A percentile compares a stretch with the other conserved stretches of the same genome.
These are phyloP conservation scores for Monosporascus sp. DNA, from an alignment of 2,329 filamentous ascomycete species.

Conservation along the genomic window DNA sequence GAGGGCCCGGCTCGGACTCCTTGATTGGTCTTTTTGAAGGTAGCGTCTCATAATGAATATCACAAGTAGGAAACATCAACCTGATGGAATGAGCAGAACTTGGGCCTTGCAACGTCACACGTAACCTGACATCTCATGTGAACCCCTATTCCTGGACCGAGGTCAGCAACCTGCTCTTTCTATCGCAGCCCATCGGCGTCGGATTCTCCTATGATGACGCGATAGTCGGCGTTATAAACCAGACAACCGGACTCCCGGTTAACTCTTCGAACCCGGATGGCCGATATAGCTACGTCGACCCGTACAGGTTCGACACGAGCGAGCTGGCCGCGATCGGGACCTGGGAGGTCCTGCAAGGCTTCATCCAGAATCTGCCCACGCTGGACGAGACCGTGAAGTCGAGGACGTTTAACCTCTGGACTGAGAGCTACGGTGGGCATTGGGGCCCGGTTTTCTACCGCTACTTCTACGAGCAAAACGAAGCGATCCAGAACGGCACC, in stretches of 20 bases:
- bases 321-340: constrained; percentile 22
- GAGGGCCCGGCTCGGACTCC: constrained; percentile 51
- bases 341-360: constrained; percentile 25
- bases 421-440: constrained; percentile 46
- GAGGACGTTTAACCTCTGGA: constrained; percentile 54
- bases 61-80: not conserved
- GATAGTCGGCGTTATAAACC: constrained; percentile 20
- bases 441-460: constrained; percentile 42
- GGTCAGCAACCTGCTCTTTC: constrained; percentile 24
- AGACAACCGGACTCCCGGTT: constrained; percentile 18
- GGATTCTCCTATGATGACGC: constrained; percentile 24
- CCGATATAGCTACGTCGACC: constrained; percentile 23
- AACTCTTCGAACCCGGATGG: constrained; percentile 22
- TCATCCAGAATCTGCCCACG: constrained; percentile 19
- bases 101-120: constrained; percentile 23
- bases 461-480: constrained; percentile 54
- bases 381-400: constrained; percentile 44
- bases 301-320: constrained; percentile 22
- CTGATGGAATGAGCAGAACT: constrained; percentile 13
- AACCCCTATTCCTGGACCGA: constrained; percentile 19
- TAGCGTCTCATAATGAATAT: constrained; percentile 1
- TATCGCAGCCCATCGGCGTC: constrained; percentile 24
- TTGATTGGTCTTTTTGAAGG: constrained; percentile 48
- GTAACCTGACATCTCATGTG: constrained; percentile 18
- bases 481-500: constrained; percentile 45